Conservation (phyloP, 495 filamentous ascomycete species). For the Aspergillus bertholletiae region DNA sequence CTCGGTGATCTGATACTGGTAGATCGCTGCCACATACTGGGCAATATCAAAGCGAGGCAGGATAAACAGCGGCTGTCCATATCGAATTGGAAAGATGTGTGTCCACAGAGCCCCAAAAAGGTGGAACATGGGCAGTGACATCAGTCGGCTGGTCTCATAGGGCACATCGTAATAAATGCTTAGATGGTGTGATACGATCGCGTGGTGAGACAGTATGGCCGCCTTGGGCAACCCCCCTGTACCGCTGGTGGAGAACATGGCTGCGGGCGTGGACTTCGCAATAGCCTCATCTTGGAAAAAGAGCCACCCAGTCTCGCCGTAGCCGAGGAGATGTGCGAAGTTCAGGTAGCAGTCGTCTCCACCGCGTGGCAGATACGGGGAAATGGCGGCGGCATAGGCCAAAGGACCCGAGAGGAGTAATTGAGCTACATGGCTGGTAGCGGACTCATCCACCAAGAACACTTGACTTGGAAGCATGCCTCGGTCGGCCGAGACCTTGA, state of each 20-base stretch:
- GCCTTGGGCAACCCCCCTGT: constrained; percentile 60
- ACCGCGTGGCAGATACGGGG: constrained; percentile 16
- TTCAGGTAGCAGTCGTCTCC: constrained; percentile 22
- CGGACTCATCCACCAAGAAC: constrained; percentile 44
- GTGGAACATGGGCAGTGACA: constrained; percentile 67
- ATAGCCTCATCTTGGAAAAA: constrained; percentile 43
- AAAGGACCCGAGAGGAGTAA: constrained; percentile 24
- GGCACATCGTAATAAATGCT: constrained; percentile 45
- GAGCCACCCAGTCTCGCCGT: constrained; percentile 52
- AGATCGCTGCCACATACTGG: constrained; percentile 51
- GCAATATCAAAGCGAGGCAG: constrained; percentile 58
- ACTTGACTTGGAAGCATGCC: constrained; percentile 47
- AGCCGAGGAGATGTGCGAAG: constrained; percentile 41
- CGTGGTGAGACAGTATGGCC: constrained; percentile 50
- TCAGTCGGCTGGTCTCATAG: constrained; percentile 45
- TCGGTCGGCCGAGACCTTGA: constrained; percentile 41
- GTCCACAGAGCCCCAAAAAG: constrained; percentile 52
- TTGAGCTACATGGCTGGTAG: constrained; percentile 32
- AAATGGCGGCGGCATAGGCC: constrained; percentile 15
- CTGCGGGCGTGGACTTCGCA: constrained; percentile 47
- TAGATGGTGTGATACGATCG: constrained; percentile 51
- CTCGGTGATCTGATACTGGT: constrained; percentile 58
- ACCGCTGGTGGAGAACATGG: constrained; percentile 53
- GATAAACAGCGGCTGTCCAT: constrained; percentile 53
- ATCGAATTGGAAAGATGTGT: constrained; percentile 52